Percentiles rank a stretch among this genome's conserved stretches.
These are phyloP conservation scores for Dendrocalamus latiflorus DNA, from an alignment of 202 grass and related monocot genomes.

Conservation along the genomic window DNA sequence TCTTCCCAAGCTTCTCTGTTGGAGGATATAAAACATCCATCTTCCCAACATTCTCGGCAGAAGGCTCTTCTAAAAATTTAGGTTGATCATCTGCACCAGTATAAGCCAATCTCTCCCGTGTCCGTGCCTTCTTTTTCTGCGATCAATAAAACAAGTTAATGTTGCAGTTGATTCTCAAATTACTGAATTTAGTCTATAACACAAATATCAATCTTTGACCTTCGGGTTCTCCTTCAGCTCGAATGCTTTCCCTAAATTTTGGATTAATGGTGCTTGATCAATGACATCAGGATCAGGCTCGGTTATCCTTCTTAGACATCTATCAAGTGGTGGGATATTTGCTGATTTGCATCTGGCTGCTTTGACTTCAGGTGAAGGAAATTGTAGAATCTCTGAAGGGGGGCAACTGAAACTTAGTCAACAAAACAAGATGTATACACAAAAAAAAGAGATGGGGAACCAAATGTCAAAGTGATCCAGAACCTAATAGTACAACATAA, in stretches of 20 bases:
- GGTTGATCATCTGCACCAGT: constrained; percentile 28
- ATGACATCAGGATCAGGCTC: constrained; percentile 55
- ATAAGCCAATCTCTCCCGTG: constrained; percentile 44
- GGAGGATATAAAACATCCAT: constrained; percentile 1
- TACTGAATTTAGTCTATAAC: background rate
- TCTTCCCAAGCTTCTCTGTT: constrained; percentile 37
- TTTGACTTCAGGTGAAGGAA: constrained; percentile 86
- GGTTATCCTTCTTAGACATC: constrained; percentile 62
- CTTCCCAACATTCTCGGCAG: constrained; percentile 5
- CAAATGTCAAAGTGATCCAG: background rate
- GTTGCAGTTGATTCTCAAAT: background rate
- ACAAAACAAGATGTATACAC: constrained; percentile 6
- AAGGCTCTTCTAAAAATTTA: constrained; percentile 30
- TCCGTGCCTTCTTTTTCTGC: constrained; percentile 74
- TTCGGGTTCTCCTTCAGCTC: constrained; percentile 86
- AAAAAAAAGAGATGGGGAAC: background rate
- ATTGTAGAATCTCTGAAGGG: constrained; percentile 72
- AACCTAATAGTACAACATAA: background rate
- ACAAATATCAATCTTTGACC: constrained; percentile 35
- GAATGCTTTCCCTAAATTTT: constrained; percentile 59
- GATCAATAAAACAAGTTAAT: constrained; percentile 15
- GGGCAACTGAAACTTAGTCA: constrained; percentile 19
- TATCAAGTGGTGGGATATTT: constrained; percentile 60
- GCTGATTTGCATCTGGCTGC: constrained; percentile 64
- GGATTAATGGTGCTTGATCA: constrained; percentile 37